These are phyloP conservation scores for Endocalyx cinctus DNA, from an alignment of 2,329 filamentous ascomycete genomes.

Conservation along the genomic window DNA sequence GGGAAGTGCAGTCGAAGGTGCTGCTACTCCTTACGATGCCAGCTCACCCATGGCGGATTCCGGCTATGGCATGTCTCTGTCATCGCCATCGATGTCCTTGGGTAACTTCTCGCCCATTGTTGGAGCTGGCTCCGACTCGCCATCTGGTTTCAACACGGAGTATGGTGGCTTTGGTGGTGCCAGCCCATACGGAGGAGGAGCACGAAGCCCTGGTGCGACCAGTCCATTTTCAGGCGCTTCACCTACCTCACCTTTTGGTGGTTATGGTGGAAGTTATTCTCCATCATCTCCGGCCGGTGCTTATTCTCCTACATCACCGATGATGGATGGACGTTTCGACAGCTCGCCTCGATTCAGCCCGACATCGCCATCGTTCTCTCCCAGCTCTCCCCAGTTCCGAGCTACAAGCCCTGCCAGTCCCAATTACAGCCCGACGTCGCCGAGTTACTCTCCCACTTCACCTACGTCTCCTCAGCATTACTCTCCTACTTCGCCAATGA, in stretches of 20 bases:
- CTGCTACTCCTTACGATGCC: constrained; percentile 90
- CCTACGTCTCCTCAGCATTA: constrained; percentile 54
- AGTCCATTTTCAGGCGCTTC: constrained; percentile 73
- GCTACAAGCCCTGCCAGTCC: constrained; percentile 52
- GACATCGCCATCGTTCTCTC: constrained; percentile 60
- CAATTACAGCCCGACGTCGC: constrained; percentile 62
- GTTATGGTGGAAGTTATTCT: constrained; percentile 59
- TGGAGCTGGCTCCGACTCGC: constrained; percentile 65
- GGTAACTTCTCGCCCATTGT: constrained; percentile 76
- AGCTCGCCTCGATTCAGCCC: constrained; percentile 60
- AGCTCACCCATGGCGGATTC: constrained; percentile 74
- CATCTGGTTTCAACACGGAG: constrained; percentile 60
- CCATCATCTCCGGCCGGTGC: constrained; percentile 70
- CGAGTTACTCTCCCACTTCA: constrained; percentile 60
- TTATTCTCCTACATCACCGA: constrained; percentile 74
- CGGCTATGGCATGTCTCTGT: constrained; percentile 56
- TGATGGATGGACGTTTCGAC: constrained; percentile 54
- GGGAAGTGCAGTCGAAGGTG: constrained; percentile 71
- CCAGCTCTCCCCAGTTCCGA: constrained; percentile 43
- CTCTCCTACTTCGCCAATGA: constrained; percentile 68
- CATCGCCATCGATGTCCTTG: constrained; percentile 50
- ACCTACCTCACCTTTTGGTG: constrained; percentile 58
- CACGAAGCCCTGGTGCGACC: constrained; percentile 64
- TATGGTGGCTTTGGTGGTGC: constrained; percentile 50
- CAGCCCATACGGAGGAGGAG: constrained; percentile 63